These are phyloP conservation scores for Panicum hallii DNA, from an alignment of 202 grass and related monocot species.

Conservation along the genomic window DNA sequence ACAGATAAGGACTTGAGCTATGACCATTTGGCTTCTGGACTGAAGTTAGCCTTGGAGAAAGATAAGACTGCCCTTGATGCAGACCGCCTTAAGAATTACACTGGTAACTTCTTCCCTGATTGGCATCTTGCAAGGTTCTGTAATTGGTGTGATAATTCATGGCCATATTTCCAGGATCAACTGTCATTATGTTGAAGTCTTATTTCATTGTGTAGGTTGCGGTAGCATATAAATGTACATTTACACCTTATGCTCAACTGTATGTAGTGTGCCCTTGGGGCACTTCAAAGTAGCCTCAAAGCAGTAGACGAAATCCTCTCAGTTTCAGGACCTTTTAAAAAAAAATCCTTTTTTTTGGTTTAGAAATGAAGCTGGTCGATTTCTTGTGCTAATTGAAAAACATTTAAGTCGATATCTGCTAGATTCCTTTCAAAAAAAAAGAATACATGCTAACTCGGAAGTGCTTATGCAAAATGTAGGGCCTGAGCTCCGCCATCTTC, in stretches of 20 bases:
- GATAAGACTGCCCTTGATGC: slow-evolving; percentile 87
- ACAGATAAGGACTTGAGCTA: slow-evolving; percentile 91
- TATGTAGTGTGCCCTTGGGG: background rate
- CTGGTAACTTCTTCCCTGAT: slow-evolving; percentile 50
- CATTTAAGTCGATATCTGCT: background rate
- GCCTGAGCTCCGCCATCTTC: slow-evolving; percentile 66
- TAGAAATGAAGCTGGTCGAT: background rate
- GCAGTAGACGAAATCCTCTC: background rate
- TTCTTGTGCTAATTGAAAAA: slow-evolving; percentile 4
- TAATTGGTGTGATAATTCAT: background rate
- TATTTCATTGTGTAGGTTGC: background rate
- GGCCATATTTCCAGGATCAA: slow-evolving; percentile 6
- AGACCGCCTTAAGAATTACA: slow-evolving; percentile 78
- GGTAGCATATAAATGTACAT: slow-evolving; percentile 2
- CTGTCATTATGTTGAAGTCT: background rate
- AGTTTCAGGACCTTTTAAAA: background rate
- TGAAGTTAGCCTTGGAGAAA: slow-evolving; percentile 83
- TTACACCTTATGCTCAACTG: background rate
- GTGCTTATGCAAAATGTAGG: slow-evolving; percentile 56
- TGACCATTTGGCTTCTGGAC: slow-evolving; percentile 87
- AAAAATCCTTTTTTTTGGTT: background rate
- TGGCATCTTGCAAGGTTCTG: background rate
- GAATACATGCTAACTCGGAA: slow-evolving; percentile 19
- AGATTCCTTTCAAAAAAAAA: background rate
- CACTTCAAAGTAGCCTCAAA: no score